Evolutionary conservation across 2,329 filamentous ascomycete species (phyloP).

Genomic region (Aspergillus alliaceus): DNA sequence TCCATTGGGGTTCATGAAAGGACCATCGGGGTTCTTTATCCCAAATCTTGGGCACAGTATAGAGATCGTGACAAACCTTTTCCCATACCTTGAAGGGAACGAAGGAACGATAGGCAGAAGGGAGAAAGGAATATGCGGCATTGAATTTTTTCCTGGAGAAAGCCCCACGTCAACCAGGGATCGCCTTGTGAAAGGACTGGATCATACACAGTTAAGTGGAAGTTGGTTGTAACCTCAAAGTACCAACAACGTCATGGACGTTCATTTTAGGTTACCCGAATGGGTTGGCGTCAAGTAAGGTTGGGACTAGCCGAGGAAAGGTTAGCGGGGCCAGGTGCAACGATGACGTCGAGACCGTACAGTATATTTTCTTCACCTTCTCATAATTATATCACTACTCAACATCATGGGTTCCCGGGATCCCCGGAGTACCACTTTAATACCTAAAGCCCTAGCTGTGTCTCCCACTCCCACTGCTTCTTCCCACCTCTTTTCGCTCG

Average conservation of each 20-base stretch:
- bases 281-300: conserved; percentile 15
- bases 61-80: neutral
- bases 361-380: conserved; percentile 15
- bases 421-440: conserved; percentile 22
- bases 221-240: no score
- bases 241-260: conserved; percentile 38
- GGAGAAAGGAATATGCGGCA: conserved; percentile 16
- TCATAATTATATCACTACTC: conserved; percentile 30
- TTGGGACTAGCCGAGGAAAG: conserved; percentile 23
- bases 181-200: neutral
- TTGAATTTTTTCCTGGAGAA: neutral
- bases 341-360: conserved; percentile 35
- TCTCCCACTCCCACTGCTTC: neutral
- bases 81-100: no score
- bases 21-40: neutral
- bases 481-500: neutral
- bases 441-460: conserved; percentile 10
- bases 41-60: neutral
- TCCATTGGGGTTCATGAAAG: neutral
- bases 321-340: conserved; percentile 23
- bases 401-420: conserved; percentile 15
- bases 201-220: no score
- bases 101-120: neutral
- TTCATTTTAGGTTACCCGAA: conserved; percentile 14
- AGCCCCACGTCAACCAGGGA: neutral